Evolutionary conservation across 2,329 filamentous ascomycete genomes (phyloP).

Genomic region (Xylaria sp.): DNA sequence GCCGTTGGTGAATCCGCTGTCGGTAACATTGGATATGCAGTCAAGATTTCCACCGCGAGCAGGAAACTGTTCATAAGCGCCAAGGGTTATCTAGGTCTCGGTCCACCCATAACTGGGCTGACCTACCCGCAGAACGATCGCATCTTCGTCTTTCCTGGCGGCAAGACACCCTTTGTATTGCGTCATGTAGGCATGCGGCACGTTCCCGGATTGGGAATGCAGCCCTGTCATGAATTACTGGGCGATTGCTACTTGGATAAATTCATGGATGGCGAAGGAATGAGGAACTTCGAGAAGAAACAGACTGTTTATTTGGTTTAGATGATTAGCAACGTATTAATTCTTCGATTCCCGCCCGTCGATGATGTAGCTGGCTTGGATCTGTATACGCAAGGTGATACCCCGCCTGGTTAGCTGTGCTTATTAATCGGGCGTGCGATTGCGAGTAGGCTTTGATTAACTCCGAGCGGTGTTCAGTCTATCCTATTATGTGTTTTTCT

Average conservation of each 20-base stretch:
- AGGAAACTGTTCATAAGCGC: slow-evolving; percentile 23
- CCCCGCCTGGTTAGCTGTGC: too few relatives aligned
- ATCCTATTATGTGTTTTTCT: too few relatives aligned
- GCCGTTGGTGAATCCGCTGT: neutral
- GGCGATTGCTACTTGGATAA: slow-evolving; percentile 26
- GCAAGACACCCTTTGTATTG: slow-evolving; percentile 23
- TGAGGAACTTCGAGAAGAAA: slow-evolving; percentile 17
- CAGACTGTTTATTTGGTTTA: slow-evolving; percentile 29
- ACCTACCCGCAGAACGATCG: slow-evolving; percentile 10
- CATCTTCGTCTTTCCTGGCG: slow-evolving; percentile 27
- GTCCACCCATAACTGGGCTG: slow-evolving; percentile 10
- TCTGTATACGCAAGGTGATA: too few relatives aligned
- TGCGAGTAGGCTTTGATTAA: too few relatives aligned
- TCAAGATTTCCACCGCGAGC: slow-evolving; percentile 22
- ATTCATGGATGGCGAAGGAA: slow-evolving; percentile 24
- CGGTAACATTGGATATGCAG: slow-evolving; percentile 18
- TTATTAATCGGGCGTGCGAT: too few relatives aligned
- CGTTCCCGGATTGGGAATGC: slow-evolving; percentile 23
- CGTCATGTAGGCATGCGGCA: slow-evolving; percentile 25
- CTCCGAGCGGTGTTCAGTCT: too few relatives aligned
- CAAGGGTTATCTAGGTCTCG: slow-evolving; percentile 23
- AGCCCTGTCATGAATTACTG: slow-evolving; percentile 22
- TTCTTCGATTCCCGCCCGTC: neutral
- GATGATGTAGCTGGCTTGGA: neutral
- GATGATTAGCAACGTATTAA: neutral